Evolutionary conservation across 2,329 filamentous ascomycete genomes (phyloP).

Genomic region (Salinomyces thailandicus): DNA sequence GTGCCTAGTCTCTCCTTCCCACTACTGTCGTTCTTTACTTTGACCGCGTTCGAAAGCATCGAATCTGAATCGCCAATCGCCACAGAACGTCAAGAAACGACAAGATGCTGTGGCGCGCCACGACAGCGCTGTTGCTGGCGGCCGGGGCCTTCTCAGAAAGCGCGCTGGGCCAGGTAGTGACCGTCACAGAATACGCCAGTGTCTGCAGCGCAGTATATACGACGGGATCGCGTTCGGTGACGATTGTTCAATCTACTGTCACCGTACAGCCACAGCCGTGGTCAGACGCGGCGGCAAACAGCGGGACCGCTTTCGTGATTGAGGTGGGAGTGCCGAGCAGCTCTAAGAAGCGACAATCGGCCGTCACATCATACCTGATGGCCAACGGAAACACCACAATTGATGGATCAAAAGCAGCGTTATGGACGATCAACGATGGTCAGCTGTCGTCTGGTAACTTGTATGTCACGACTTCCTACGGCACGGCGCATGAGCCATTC

Average conservation of each 20-base stretch:
- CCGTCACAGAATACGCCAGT: conserved; percentile 18
- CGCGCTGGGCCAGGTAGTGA: conserved; percentile 10
- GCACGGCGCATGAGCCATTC: conserved; percentile 18
- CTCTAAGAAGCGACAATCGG: conserved; percentile 13
- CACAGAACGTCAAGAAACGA: too few relatives aligned
- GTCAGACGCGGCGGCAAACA: conserved; percentile 21
- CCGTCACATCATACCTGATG: conserved; percentile 18
- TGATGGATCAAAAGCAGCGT: conserved; percentile 18
- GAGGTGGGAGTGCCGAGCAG: conserved; percentile 7
- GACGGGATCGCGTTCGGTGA: conserved; percentile 10
- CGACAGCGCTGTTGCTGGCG: conserved; percentile 9
- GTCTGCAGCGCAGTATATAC: conserved; percentile 20
- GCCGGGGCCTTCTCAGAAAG: conserved; percentile 7
- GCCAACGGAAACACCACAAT: conserved; percentile 26
- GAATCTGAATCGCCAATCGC: too few relatives aligned
- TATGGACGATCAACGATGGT: conserved; percentile 22
- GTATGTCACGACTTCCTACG: conserved; percentile 16
- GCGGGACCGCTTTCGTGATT: conserved; percentile 24
- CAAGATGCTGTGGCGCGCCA: conserved; percentile 7
- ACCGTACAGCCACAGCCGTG: conserved; percentile 19
- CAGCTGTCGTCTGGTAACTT: conserved; percentile 14
- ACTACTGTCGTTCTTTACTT: too few relatives aligned
- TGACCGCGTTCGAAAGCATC: too few relatives aligned
- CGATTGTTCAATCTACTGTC: conserved; percentile 21
- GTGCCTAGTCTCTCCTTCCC: too few relatives aligned